Conservation (phyloP, 768 basidiomycete species). For the Suillus spraguei region DNA sequence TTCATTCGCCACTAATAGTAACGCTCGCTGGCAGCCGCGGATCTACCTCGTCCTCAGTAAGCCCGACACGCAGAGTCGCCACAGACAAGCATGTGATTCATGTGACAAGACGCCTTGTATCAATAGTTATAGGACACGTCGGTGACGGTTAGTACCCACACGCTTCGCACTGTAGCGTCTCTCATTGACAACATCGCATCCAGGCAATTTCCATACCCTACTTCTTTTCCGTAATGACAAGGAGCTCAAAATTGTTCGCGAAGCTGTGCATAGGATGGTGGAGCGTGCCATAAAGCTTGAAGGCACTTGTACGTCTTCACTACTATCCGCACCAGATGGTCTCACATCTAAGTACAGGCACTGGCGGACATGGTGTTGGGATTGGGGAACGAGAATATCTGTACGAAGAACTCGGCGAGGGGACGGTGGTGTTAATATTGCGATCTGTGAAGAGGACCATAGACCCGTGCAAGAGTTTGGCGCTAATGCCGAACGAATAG, state of each 20-base stretch:
- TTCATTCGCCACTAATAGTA: too few relatives aligned
- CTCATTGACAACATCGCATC: background rate
- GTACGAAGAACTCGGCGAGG: conserved; percentile 77
- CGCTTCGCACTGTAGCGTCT: conserved; percentile 27
- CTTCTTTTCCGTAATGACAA: conserved; percentile 61
- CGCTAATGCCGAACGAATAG: background rate
- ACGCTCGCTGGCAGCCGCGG: too few relatives aligned
- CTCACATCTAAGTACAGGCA: conserved; percentile 42
- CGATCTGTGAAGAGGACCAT: conserved; percentile 73
- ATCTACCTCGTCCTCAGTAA: too few relatives aligned
- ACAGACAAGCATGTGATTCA: too few relatives aligned
- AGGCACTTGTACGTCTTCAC: conserved; percentile 60
- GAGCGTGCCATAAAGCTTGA: conserved; percentile 68
- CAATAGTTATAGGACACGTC: conserved; percentile 74
- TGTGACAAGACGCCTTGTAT: too few relatives aligned
- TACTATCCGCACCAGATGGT: background rate
- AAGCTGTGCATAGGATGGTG: conserved; percentile 63
- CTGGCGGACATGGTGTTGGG: conserved; percentile 87
- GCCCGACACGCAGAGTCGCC: conserved; percentile 65
- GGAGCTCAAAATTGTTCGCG: conserved; percentile 45
- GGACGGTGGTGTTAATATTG: conserved; percentile 86
- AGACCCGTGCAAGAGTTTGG: conserved; percentile 49
- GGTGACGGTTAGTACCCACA: conserved; percentile 56
- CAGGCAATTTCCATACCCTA: conserved; percentile 54
- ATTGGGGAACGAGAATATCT: conserved; percentile 83